A percentile compares a stretch with the other conserved stretches of the same genome.
Evolutionary conservation across 2,329 filamentous ascomycete species (phyloP).

Genomic region (Colletotrichum caudatum): DNA sequence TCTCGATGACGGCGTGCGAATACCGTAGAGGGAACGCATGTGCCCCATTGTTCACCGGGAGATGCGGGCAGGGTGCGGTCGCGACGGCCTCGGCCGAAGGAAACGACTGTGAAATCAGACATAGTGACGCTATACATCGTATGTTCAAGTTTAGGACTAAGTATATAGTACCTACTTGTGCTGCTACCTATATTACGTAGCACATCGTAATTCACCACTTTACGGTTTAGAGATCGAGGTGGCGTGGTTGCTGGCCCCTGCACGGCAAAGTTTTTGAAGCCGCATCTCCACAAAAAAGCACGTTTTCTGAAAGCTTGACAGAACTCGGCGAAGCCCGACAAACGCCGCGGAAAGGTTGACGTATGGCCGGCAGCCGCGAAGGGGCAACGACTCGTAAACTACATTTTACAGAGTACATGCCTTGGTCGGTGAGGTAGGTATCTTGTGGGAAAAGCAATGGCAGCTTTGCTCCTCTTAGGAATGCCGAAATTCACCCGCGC

Average conservation of each 20-base stretch:
- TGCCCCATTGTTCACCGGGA: not conserved
- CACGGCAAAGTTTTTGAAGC: constrained; percentile 10
- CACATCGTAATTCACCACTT: no score
- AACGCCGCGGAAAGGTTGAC: constrained; percentile 28
- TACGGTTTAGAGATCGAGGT: constrained; percentile 1
- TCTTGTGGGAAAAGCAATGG: not conserved
- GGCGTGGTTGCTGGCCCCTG: constrained; percentile 28
- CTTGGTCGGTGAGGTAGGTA: not conserved
- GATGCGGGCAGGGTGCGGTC: not conserved
- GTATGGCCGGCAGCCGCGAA: constrained; percentile 12
- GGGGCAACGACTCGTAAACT: not conserved
- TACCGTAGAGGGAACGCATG: not conserved
- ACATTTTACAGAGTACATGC: no score
- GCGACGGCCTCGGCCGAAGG: not conserved
- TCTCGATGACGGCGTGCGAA: not conserved
- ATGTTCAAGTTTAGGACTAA: no score
- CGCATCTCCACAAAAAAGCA: constrained; percentile 24
- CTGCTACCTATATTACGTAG: no score
- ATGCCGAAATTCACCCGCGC: constrained; percentile 8
- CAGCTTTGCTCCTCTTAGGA: not conserved
- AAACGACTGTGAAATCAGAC: not conserved
- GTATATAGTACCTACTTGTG: no score
- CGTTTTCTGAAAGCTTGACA: constrained; percentile 37
- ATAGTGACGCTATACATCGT: not conserved
- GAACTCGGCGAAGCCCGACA: constrained; percentile 23